Evolutionary conservation across 495 filamentous ascomycete genomes (phyloP).

Genomic region (Mycothermus thermophilus): DNA sequence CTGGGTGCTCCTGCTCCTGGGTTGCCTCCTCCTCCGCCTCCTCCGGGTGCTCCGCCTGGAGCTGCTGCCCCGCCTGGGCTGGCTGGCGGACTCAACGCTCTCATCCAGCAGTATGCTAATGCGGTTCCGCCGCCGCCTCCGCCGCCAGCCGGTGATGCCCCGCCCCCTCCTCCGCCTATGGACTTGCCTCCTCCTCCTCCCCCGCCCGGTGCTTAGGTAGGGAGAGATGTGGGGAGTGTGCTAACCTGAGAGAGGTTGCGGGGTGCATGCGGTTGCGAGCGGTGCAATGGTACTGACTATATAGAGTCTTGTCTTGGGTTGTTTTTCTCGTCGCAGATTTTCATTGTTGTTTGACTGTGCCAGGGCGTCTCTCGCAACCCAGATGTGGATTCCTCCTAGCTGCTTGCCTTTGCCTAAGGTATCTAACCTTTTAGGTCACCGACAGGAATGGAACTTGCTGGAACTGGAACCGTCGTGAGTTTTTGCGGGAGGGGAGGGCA

Average conservation of each 20-base stretch:
- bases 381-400: no score
- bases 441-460: no score
- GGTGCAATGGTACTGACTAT: conserved; percentile 14
- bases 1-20: conserved; percentile 38
- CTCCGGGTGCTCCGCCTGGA: conserved; percentile 33
- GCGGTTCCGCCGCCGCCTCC: conserved; percentile 44
- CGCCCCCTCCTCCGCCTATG: conserved; percentile 58
- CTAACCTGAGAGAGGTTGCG: no score
- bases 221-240: no score
- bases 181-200: conserved; percentile 67
- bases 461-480: no score
- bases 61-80: conserved; percentile 51
- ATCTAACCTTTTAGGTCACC: no score
- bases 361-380: no score
- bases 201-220: conserved; percentile 42
- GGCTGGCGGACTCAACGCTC: conserved; percentile 40
- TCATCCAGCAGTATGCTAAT: conserved; percentile 52
- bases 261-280: no score
- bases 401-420: no score
- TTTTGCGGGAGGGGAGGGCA: conserved; percentile 1
- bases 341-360: no score
- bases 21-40: conserved; percentile 49
- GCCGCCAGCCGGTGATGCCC: conserved; percentile 39
- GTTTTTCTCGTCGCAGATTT: no score
- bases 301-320: conserved; percentile 9